Evolutionary conservation across 768 basidiomycete species (phyloP).

Genomic region (Collybia mongolica): DNA sequence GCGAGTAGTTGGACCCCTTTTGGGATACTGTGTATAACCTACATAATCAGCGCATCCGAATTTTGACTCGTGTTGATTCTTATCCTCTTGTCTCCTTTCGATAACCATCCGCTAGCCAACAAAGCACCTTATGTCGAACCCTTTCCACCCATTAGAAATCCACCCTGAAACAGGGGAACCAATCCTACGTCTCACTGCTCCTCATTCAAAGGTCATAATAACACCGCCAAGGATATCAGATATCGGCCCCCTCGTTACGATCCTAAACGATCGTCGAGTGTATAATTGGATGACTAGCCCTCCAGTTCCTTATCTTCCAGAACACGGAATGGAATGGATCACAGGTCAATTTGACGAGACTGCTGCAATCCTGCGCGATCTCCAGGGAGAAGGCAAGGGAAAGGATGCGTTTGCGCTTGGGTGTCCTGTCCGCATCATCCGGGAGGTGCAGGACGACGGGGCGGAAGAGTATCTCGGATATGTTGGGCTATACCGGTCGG

Average conservation of each 20-base stretch:
- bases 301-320: constrained; percentile 39
- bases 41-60: no score
- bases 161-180: constrained; percentile 43
- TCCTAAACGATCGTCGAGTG: constrained; percentile 37
- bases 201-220: constrained; percentile 43
- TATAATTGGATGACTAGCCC: constrained; percentile 35
- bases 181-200: constrained; percentile 47
- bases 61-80: no score
- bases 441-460: constrained; percentile 37
- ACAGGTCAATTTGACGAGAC: constrained; percentile 14
- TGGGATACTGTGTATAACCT: no score
- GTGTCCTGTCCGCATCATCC: constrained; percentile 42
- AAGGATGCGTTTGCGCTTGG: not conserved
- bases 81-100: no score
- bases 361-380: constrained; percentile 23
- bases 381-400: not conserved
- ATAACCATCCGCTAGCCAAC: no score
- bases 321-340: constrained; percentile 19
- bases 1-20: no score
- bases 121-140: no score
- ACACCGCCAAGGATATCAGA: constrained; percentile 50
- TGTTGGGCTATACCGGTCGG: constrained; percentile 26
- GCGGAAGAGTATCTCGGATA: constrained; percentile 29
- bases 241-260: constrained; percentile 23
- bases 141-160: constrained; percentile 15